phyloP scores from a whole-genome alignment of 176 grass and related monocot species.

The Aegilops sharonensis region DNA sequence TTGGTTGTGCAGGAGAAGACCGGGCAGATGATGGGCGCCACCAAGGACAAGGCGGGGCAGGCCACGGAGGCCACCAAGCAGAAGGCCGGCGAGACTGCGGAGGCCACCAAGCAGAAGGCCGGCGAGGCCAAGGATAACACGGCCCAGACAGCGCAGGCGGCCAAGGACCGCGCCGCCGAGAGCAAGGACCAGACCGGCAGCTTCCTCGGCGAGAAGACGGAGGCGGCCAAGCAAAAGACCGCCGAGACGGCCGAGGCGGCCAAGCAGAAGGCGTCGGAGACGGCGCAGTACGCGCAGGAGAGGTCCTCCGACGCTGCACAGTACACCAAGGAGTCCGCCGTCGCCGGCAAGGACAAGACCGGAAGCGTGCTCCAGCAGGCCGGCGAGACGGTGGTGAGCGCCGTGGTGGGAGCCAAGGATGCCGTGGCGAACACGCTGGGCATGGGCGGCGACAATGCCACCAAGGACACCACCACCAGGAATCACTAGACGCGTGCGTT shows the following conservation, averaged over 20 bases:
- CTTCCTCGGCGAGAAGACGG: constrained; percentile 26
- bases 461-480: constrained; percentile 21
- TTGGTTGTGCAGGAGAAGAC: constrained; percentile 24
- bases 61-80: constrained; percentile 38
- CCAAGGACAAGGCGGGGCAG: constrained; percentile 16
- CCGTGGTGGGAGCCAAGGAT: constrained; percentile 56
- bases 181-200: constrained; percentile 40
- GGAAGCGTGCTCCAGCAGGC: constrained; percentile 60
- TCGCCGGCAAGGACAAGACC: constrained; percentile 54
- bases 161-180: constrained; percentile 23
- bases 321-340: constrained; percentile 41
- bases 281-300: not conserved
- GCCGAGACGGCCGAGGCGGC: not conserved
- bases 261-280: constrained; percentile 22
- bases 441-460: constrained; percentile 30
- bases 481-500: constrained; percentile 9
- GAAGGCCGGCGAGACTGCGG: constrained; percentile 28
- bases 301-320: constrained; percentile 20
- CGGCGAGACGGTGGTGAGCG: constrained; percentile 51
- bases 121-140: constrained; percentile 42
- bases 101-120: constrained; percentile 48
- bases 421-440: constrained; percentile 60
- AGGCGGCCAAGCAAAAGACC: constrained; percentile 42
- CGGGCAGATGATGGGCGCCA: constrained; percentile 8
- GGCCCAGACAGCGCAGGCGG: not conserved